Conservation (phyloP, 1,284 basidiomycete species). For the Trametes versicolor region DNA sequence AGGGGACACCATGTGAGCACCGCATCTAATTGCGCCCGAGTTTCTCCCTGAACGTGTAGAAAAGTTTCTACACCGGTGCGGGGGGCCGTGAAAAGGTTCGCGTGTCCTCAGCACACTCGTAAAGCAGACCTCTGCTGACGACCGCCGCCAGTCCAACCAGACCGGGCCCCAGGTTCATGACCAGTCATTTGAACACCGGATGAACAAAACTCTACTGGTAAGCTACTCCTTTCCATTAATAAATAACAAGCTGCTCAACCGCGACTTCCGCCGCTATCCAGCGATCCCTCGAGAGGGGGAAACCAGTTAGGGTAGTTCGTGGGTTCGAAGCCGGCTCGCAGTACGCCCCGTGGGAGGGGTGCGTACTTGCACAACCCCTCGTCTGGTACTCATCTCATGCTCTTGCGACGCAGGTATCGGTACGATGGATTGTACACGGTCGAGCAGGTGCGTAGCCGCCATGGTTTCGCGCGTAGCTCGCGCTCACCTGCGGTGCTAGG, state of each 20-base stretch:
- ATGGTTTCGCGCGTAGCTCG: not conserved
- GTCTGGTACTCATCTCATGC: too few species aligned
- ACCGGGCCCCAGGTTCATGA: conserved; percentile 1
- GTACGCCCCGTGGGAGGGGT: conserved; percentile 15
- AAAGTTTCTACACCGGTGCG: too few species aligned
- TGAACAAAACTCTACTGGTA: conserved; percentile 11
- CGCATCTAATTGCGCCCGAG: too few species aligned
- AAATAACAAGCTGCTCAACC: too few species aligned
- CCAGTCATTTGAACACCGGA: conserved; percentile 1
- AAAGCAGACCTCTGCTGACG: too few species aligned
- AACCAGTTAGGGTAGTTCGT: conserved; percentile 3
- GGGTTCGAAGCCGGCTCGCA: conserved; percentile 2
- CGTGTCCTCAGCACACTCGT: too few species aligned
- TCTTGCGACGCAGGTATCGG: too few species aligned
- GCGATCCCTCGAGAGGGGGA: not conserved
- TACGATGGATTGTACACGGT: conserved; percentile 19
- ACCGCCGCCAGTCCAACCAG: not conserved
- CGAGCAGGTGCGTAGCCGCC: not conserved
- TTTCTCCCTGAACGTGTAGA: too few species aligned
- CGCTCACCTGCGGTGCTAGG: not conserved
- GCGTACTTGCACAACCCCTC: not conserved
- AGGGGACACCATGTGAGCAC: too few species aligned
- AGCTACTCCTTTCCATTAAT: not conserved
- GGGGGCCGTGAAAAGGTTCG: too few species aligned
- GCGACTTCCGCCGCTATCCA: not conserved